These are phyloP conservation scores for Naganishia kalamii DNA, from an alignment of 768 basidiomycete genomes.

Conservation along the genomic window DNA sequence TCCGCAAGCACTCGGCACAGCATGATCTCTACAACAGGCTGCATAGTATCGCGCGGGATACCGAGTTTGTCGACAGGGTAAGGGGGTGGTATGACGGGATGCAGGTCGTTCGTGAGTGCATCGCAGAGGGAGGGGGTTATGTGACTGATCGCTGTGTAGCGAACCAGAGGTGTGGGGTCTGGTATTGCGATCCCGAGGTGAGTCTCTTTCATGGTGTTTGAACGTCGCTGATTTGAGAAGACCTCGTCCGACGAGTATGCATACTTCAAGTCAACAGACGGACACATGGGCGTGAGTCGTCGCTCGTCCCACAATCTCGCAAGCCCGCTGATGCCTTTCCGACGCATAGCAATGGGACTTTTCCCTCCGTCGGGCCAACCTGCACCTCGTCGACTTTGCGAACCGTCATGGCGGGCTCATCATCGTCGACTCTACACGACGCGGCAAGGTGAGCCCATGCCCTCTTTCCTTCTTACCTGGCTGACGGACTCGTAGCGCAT, in stretches of 20 bases:
- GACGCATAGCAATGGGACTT: conserved; percentile 67
- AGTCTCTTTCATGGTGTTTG: neutral
- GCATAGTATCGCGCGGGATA: conserved; percentile 75
- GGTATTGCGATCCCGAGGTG: conserved; percentile 74
- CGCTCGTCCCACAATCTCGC: neutral
- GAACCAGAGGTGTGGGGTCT: conserved; percentile 87
- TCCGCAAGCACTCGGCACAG: conserved; percentile 37
- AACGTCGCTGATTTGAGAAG: neutral
- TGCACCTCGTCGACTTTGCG: conserved; percentile 64
- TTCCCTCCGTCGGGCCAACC: conserved; percentile 73
- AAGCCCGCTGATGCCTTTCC: neutral
- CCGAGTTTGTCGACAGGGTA: conserved; percentile 60
- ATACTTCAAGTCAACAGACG: conserved; percentile 91
- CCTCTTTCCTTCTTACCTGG: neutral
- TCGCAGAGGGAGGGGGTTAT: conserved; percentile 41
- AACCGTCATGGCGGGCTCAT: conserved; percentile 64
- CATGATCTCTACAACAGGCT: conserved; percentile 76
- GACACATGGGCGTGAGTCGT: conserved; percentile 55
- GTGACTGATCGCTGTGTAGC: conserved; percentile 51
- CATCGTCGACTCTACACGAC: conserved; percentile 83
- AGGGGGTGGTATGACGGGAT: conserved; percentile 47
- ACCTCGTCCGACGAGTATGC: conserved; percentile 45
- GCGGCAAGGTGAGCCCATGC: conserved; percentile 58
- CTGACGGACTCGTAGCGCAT: conserved; percentile 53
- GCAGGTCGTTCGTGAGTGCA: conserved; percentile 50